Percentiles rank a stretch among this genome's conserved stretches.
Conservation (phyloP, 2,329 filamentous ascomycete genomes). For the Penicillium sp. region DNA sequence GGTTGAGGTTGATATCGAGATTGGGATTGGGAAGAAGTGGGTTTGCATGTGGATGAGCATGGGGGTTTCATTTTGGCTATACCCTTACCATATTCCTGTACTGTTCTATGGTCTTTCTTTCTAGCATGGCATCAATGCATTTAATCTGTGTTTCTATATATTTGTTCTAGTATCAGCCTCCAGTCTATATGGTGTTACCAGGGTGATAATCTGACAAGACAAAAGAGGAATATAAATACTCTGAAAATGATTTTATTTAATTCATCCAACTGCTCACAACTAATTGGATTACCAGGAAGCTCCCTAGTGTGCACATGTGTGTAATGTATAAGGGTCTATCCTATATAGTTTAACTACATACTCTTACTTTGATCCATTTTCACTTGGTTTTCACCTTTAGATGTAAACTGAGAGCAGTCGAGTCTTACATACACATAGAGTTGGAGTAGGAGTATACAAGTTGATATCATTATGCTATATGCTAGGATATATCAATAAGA, state of each 20-base stretch:
- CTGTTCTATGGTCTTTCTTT: neutral
- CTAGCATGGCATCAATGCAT: neutral
- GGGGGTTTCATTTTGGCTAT: neutral
- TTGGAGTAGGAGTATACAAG: neutral
- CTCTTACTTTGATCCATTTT: neutral
- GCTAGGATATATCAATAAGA: neutral
- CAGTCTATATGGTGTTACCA: neutral
- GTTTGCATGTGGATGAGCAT: neutral
- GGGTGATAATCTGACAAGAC: neutral
- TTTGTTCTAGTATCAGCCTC: neutral
- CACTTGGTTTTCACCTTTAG: neutral
- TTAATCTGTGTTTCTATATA: neutral
- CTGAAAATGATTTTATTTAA: too few relatives aligned
- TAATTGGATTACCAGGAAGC: neutral
- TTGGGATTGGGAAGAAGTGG: neutral
- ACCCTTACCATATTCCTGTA: neutral
- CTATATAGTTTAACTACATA: too few relatives aligned
- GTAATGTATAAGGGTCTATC: neutral
- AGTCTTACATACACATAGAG: neutral
- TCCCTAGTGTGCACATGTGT: neutral
- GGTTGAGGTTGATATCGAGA: neutral
- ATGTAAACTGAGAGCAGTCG: neutral
- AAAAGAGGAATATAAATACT: neutral
- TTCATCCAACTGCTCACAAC: neutral
- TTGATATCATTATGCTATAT: conserved; percentile 10